These are phyloP conservation scores for Pinus albicaulis DNA, from an alignment of 75 land plant genomes.

Conservation along the genomic window DNA sequence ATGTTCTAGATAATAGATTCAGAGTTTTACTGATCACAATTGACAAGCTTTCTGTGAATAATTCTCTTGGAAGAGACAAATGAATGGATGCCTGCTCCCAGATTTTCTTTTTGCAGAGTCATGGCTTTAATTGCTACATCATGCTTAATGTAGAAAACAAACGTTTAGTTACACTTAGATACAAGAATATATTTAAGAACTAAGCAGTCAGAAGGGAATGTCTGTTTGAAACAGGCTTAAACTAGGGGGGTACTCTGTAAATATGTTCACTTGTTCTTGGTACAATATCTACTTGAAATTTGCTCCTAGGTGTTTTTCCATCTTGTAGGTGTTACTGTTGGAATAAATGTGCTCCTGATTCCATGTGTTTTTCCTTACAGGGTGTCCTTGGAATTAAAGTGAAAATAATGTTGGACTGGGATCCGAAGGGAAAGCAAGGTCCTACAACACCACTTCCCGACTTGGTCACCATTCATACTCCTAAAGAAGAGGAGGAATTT, in stretches of 20 bases:
- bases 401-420: conserved; percentile 61
- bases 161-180: neutral
- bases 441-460: conserved; percentile 62
- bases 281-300: too few relatives aligned
- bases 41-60: too few relatives aligned
- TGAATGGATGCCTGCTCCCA: neutral
- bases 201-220: neutral
- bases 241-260: too few relatives aligned
- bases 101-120: neutral
- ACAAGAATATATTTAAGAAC: neutral
- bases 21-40: neutral
- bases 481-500: conserved; percentile 60
- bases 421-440: conserved; percentile 65
- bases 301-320: too few relatives aligned
- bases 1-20: conserved; percentile 3
- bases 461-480: conserved; percentile 58
- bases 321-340: too few relatives aligned
- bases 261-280: too few relatives aligned
- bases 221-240: neutral
- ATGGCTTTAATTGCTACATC: neutral
- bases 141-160: neutral
- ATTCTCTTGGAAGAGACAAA: neutral
- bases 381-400: conserved; percentile 68
- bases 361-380: conserved; percentile 17
- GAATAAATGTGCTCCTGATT: neutral